Evolutionary conservation across 306 rosid species (phyloP).

Genomic region (Trichosanthes truncata): DNA sequence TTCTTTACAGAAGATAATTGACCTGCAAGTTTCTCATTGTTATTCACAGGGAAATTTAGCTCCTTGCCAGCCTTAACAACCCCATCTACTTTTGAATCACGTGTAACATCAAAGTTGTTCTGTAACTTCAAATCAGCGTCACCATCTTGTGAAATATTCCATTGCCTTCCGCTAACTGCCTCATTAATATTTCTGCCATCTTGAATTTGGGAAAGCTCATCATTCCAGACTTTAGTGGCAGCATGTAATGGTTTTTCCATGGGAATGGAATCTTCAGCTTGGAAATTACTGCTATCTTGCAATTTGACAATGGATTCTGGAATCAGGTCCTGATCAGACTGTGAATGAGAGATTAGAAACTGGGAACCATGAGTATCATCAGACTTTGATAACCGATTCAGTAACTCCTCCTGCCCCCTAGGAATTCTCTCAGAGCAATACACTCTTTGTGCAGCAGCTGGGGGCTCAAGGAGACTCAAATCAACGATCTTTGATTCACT

Average conservation of each 20-base stretch:
- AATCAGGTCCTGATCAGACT: constrained; percentile 41
- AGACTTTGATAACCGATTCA: constrained; percentile 70
- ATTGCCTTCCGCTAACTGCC: constrained; percentile 28
- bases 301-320: constrained; percentile 32
- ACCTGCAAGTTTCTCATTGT: constrained; percentile 17
- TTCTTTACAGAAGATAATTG: constrained; percentile 36
- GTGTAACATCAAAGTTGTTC: constrained; percentile 24
- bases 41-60: constrained; percentile 20
- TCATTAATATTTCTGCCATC: constrained; percentile 41
- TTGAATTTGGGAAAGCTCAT: constrained; percentile 37
- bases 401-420: constrained; percentile 72
- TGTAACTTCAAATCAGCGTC: constrained; percentile 30
- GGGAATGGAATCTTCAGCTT: constrained; percentile 27
- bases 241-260: constrained; percentile 23
- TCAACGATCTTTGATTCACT: constrained; percentile 48
- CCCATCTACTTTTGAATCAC: constrained; percentile 28
- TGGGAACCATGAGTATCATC: constrained; percentile 69
- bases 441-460: constrained; percentile 60
- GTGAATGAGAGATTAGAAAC: constrained; percentile 47
- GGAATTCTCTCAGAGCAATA: constrained; percentile 83
- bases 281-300: constrained; percentile 29
- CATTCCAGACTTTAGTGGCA: constrained; percentile 32
- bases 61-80: constrained; percentile 25
- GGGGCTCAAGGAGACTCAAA: constrained; percentile 55
- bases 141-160: constrained; percentile 34